Evolutionary conservation across 2,329 filamentous ascomycete species (phyloP).

Genomic region (Coniochaeta sp.): DNA sequence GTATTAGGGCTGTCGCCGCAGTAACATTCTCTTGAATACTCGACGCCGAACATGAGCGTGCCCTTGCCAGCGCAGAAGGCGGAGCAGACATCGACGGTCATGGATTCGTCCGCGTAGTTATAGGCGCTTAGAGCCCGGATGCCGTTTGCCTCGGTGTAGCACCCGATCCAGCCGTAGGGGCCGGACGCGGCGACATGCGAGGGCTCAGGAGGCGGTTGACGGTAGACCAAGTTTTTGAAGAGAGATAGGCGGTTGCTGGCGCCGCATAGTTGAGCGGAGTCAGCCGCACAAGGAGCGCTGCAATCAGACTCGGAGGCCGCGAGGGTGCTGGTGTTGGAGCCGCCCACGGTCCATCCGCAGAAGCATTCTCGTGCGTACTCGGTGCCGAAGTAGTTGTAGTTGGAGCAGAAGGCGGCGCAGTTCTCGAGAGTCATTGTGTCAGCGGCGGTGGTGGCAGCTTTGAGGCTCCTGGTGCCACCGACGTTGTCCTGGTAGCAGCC

Average conservation of each 20-base stretch:
- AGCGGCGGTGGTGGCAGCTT: conserved; percentile 7
- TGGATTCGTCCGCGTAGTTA: conserved; percentile 13
- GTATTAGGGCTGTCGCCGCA: conserved; percentile 14
- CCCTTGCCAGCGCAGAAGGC: conserved; percentile 16
- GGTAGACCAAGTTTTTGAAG: conserved; percentile 13
- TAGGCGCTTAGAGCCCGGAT: conserved; percentile 12
- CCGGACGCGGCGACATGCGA: conserved; percentile 10
- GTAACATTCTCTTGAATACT: conserved; percentile 21
- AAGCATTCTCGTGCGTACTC: conserved; percentile 16
- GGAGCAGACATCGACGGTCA: conserved; percentile 18
- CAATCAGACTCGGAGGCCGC: conserved; percentile 13
- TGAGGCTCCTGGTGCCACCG: conserved; percentile 10
- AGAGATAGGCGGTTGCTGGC: conserved; percentile 14
- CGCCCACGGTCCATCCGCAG: conserved; percentile 13
- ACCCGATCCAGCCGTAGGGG: conserved; percentile 15
- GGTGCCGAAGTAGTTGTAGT: conserved; percentile 18
- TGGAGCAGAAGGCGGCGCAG: conserved; percentile 17
- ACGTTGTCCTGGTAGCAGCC: conserved; percentile 18
- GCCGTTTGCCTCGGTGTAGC: conserved; percentile 13
- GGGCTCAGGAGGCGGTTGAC: conserved; percentile 8
- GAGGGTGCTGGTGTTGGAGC: conserved; percentile 8
- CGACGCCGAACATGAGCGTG: conserved; percentile 15
- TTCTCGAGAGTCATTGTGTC: conserved; percentile 15
- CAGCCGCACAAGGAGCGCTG: conserved; percentile 9
- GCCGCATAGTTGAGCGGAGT: conserved; percentile 2